Evolutionary conservation across 1,284 basidiomycete genomes (phyloP).

Genomic region (Moesziomyces sp.): DNA sequence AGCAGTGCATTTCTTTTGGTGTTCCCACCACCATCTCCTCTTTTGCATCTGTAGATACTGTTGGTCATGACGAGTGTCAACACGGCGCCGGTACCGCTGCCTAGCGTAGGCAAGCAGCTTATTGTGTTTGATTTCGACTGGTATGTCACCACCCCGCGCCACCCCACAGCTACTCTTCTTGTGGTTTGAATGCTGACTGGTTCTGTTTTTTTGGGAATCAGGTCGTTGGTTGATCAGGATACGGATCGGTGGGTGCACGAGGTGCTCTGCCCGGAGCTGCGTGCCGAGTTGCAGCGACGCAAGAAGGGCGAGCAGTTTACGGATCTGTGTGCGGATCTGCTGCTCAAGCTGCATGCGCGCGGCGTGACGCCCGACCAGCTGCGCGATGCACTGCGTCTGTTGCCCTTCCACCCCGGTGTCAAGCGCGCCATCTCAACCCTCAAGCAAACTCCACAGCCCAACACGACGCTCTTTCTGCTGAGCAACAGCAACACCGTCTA

Average conservation of each 20-base stretch:
- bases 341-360: constrained; percentile 56
- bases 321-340: constrained; percentile 72
- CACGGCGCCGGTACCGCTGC: constrained; percentile 47
- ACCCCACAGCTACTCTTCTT: too few relatives aligned
- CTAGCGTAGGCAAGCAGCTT: constrained; percentile 73
- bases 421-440: constrained; percentile 82
- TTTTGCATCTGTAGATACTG: neutral
- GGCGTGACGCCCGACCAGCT: constrained; percentile 78
- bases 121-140: constrained; percentile 98
- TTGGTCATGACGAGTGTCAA: constrained; percentile 15
- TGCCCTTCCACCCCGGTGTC: constrained; percentile 98
- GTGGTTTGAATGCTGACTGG: neutral
- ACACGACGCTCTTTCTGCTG: constrained; percentile 78
- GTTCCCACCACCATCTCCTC: neutral
- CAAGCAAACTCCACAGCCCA: constrained; percentile 73
- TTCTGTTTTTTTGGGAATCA: constrained; percentile 2
- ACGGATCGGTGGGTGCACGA: constrained; percentile 96
- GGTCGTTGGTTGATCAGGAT: constrained; percentile 83
- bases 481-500: constrained; percentile 95
- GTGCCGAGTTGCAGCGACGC: constrained; percentile 82
- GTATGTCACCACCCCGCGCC: constrained; percentile 70
- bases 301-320: constrained; percentile 83
- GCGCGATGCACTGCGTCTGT: constrained; percentile 78
- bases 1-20: neutral
- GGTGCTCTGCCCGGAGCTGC: constrained; percentile 84